Base-by-base conservation (phyloP, 108 stramenopile species). In the Fistulifera solaris region DNA sequence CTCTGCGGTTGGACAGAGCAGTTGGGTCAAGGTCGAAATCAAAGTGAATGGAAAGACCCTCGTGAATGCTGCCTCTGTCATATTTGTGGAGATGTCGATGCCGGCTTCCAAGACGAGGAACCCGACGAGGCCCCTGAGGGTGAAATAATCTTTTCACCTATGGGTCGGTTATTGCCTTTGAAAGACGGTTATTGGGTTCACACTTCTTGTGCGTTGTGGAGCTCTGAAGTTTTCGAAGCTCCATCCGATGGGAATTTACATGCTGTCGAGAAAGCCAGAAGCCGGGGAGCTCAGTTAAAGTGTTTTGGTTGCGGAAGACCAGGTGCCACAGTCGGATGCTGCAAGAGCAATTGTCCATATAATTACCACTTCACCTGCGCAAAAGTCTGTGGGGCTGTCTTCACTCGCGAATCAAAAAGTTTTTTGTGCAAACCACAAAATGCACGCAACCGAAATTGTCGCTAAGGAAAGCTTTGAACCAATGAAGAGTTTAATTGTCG, bases 251-350 rank as follows among this genome's bases (percentile, higher is more conserved):
- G 72, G 19, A 25, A 61, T 10, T 31, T 83, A 11, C 42, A 72
- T 44, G 68, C 66, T 11, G 63, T 76, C 52, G 77, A 76, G 40
- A 78, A 76, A 52, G 81, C 81, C 1, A 65, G 77, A 48, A 67
- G 71, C 28, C 71, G 81, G 23, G 81, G 81, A 6, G 41, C 70
- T 1, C 76, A 83, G 61, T 53, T 83, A 18, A 71, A 71, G 38
- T 83, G 81, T 47, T 83, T 83, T 65, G 81, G 81, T n/a, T 83
- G 81, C 48, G 77, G 81, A 21, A 66, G 76, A 12, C 68, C 59
- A 17, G 81, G 81, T 22, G 77, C 81, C 14, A 83, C 77, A 18
- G 71, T 83, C 0, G 71, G 81, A 2, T 83, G 81, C 48, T 51
- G 40, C 56, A 75, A 70, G 52, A 28, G 52, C 17, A 78, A 76